Base-by-base conservation (phyloP, 768 basidiomycete species). In the Phylloporus rhodoxanthus region DNA sequence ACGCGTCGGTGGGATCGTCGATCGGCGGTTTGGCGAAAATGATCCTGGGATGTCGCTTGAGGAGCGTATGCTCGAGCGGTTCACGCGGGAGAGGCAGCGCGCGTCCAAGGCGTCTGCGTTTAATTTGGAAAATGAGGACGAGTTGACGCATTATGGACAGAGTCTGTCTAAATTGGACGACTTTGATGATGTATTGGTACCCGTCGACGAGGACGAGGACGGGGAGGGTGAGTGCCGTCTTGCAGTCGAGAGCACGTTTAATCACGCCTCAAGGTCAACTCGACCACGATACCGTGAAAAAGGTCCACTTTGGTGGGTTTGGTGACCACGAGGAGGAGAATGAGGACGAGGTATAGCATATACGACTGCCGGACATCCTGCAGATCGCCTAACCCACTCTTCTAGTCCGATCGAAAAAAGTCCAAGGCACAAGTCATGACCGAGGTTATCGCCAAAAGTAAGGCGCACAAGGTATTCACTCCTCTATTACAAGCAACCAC, bases 371-470 rank as follows among this genome's bases (percentile, higher is more conserved):
- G 17, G 1, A 4, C 1, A 15, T 42, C 3, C 34, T 43, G n/a
- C 29, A 26, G 19, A 33, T 40, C 29, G 9, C n/a, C 42, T 30
- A 29, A 48, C 32, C 48, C 45, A 41, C 45, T 13, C 51, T 40
- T 36, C 42, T 59, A 93, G 89, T 86, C 86, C 8, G 79, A 80
- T 40, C 75, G 84, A 51, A 96, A 95, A 69, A 95, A 90, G 70
- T 81, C 85, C 4, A 96, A 95, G 68, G 85, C 89, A 2, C 94
- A 99, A 62, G 90, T 97, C 53, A 98, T 99, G 96, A 81, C 88
- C 0, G 96, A 99, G 66, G 88, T 99, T 29, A 91, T 99, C 39
- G 88, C 91, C 1, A 99, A 98, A 70, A 94, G 91, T 70, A 99
- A 99, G 69, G 82, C 84, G 43, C 83, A 98, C 72, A 97, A 95